Evolutionary conservation across 257 asterid genomes (phyloP), one percentile per base, ranked within the genome.

Genomic region (Vinca minor): DNA sequence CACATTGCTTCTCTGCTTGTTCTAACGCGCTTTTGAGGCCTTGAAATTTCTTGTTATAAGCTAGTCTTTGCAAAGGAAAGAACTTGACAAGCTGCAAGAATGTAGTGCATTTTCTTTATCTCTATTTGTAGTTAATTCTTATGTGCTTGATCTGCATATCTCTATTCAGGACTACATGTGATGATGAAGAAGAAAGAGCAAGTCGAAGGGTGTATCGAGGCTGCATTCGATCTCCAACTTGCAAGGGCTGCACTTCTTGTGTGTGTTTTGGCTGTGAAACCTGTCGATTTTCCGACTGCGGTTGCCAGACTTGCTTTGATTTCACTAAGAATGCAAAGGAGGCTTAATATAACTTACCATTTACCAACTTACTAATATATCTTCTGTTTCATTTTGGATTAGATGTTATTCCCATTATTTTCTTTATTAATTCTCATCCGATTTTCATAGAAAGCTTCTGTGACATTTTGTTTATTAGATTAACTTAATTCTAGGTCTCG

Each of bases 191-290:
- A 66, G 87, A 82, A 57, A 70, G 87, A 74, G 87, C 78, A 25
- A 82, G 87, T 67, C 80, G 87, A 14, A 73, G 77, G 66, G 84
- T 77, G 47, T 82, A 82, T 71, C 71, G 82, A 61, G 84, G 84
- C 23, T 82, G 87, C 66, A 50, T 71, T 10, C 79, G 84, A 17
- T 71, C 81, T 62, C 76, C 82, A 5, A 76, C 84, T 21, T 82
- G 87, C 81, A 71, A 74, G 63, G 87, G 87, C 25, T 82, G 87
- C 82, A 78, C 84, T 31, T 67, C 84, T 23, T 82, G 87, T 21
- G 87, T 82, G 31, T 82, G 87, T 52, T 82, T 82, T 64, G 87
- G 87, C 13, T 82, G 87, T 41, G 71, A 82, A 53, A 67, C 66
- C 59, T 82, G 87, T 56, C 77, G 87, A 52, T 82, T 82, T 55